phyloP scores from a whole-genome alignment of 176 grass and related monocot genomes.

The Themeda triandra region DNA sequence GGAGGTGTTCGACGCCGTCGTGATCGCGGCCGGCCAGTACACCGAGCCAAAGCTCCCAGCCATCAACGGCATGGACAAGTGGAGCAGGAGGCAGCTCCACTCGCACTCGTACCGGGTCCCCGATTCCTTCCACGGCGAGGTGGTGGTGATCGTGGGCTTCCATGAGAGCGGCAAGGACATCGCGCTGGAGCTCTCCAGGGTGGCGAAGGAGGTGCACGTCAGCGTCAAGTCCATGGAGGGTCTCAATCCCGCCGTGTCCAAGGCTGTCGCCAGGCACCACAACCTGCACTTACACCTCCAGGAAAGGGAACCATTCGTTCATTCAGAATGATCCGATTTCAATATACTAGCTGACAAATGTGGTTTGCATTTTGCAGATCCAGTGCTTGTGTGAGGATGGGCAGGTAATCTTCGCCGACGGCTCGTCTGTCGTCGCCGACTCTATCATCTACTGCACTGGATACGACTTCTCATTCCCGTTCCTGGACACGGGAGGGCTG shows the following conservation, averaged over 20 bases:
- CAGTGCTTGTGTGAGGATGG: slow-evolving; percentile 12
- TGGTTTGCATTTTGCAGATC: too few relatives aligned
- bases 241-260: background rate
- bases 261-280: background rate
- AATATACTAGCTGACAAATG: too few relatives aligned
- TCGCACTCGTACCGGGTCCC: slow-evolving; percentile 49
- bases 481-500: background rate
- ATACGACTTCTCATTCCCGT: too few relatives aligned
- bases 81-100: slow-evolving; percentile 41
- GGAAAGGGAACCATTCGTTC: too few relatives aligned
- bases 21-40: slow-evolving; percentile 29
- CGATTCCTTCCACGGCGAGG: slow-evolving; percentile 11
- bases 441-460: slow-evolving; percentile 24
- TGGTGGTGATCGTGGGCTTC: slow-evolving; percentile 39
- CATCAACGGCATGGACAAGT: slow-evolving; percentile 18
- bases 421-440: slow-evolving; percentile 24
- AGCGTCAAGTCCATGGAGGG: background rate
- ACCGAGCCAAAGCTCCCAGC: slow-evolving; percentile 16
- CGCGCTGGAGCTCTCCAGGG: slow-evolving; percentile 19
- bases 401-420: slow-evolving; percentile 24
- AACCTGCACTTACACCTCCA: slow-evolving; percentile 26
- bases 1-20: slow-evolving; percentile 38
- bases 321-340: too few relatives aligned
- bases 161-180: slow-evolving; percentile 33
- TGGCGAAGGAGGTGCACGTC: slow-evolving; percentile 35